Conservation (phyloP, 1,284 basidiomycete species). For the Albatrellus sp. region DNA sequence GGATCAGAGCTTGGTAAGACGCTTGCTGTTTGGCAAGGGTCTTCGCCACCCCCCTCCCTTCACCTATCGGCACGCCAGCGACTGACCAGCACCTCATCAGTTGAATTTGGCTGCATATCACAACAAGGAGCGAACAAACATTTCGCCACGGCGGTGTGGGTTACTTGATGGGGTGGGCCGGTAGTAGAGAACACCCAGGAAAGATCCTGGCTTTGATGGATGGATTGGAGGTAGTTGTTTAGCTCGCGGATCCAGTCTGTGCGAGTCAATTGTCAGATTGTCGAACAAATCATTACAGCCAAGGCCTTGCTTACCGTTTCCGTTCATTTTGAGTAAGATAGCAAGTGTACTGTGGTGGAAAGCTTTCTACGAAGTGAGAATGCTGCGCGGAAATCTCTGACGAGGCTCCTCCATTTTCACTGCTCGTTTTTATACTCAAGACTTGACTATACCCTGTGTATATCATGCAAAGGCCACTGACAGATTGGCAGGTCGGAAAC, state of each 20-base stretch:
- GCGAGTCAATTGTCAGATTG: neutral
- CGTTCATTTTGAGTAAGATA: neutral
- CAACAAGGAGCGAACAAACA: neutral
- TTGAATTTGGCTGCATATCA: neutral
- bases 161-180: neutral
- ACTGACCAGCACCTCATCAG: neutral
- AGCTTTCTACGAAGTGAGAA: neutral
- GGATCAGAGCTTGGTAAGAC: neutral
- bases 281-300: neutral
- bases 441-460: neutral
- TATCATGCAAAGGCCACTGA: no score
- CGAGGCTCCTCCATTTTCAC: neutral
- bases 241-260: neutral
- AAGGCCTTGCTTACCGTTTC: neutral
- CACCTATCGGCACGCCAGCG: neutral
- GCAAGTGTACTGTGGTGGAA: neutral
- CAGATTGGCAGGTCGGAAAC: no score
- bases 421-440: neutral
- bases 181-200: neutral
- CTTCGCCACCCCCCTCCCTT: neutral
- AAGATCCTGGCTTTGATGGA: neutral
- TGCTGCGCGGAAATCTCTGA: neutral
- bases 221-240: conserved; percentile 1
- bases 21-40: neutral
- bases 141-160: neutral